These are phyloP conservation scores for Solanum ossicruentum DNA, from an alignment of 257 asterid species.

Conservation along the genomic window DNA sequence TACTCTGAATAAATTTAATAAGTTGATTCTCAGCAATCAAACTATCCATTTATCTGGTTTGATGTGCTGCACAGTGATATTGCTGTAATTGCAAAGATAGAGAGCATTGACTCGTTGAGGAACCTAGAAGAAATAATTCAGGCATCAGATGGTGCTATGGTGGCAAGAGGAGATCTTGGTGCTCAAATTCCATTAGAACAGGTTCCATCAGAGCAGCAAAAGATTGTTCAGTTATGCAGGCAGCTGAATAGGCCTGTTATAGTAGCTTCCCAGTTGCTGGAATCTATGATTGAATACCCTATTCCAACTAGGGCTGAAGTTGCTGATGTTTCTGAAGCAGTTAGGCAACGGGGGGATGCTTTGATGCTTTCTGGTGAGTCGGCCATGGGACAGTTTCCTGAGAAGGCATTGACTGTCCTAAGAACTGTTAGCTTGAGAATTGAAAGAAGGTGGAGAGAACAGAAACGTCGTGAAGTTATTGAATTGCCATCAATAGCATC, in stretches of 20 bases:
- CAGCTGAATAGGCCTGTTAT: slow-evolving; percentile 86
- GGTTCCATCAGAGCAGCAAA: slow-evolving; percentile 95
- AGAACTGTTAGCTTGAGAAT: slow-evolving; percentile 94
- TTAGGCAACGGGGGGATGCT: slow-evolving; percentile 88
- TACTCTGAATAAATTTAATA: background rate
- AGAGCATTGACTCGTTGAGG: slow-evolving; percentile 88
- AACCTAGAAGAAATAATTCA: slow-evolving; percentile 86
- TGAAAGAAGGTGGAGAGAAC: slow-evolving; percentile 98
- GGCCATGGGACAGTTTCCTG: slow-evolving; percentile 99
- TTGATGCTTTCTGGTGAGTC: slow-evolving; percentile 99
- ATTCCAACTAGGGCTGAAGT: slow-evolving; percentile 99
- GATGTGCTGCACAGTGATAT: slow-evolving; percentile 57
- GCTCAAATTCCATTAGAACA: slow-evolving; percentile 98
- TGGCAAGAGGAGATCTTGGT: slow-evolving; percentile 97
- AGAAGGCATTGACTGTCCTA: slow-evolving; percentile 82
- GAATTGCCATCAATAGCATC: slow-evolving; percentile 79
- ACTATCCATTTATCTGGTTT: background rate
- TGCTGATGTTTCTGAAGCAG: slow-evolving; percentile 98
- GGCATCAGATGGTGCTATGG: slow-evolving; percentile 99
- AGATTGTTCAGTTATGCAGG: slow-evolving; percentile 76
- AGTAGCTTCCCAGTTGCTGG: slow-evolving; percentile 95
- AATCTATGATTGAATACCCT: slow-evolving; percentile 98
- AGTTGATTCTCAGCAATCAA: background rate
- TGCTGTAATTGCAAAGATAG: slow-evolving; percentile 80
- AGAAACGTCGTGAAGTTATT: slow-evolving; percentile 64